Evolutionary conservation across 768 basidiomycete genomes (phyloP), one percentile per base, ranked within the genome.

Genomic region (Hemileccinum impolitum): DNA sequence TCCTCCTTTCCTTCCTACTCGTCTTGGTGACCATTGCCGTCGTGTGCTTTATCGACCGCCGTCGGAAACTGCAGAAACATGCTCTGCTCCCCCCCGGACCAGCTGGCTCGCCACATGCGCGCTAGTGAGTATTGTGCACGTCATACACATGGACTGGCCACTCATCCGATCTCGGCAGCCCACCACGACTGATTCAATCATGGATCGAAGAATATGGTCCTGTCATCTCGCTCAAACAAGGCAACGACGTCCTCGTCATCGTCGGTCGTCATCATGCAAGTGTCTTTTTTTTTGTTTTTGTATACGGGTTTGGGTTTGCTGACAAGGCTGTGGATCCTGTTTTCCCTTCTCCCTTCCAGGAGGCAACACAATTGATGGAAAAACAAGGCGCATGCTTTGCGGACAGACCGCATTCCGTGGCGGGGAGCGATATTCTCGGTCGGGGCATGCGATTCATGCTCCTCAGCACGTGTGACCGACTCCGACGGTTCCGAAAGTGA

Each of bases 361-460:
- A 61, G 39, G 80, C 81, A 0, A 70, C 78, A 1, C 78, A 82
- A 11, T 74, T 83, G 43, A 72, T 84, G 77, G 81, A 83, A 62
- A 76, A 78, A 52, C 78, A 82, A 50, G 81, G 81, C 0, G 77
- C 75, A 0, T 55, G 57, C 4, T 67, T 77, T 15, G 73, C 72
- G 0, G 81, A 84, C 55, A 61, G 82, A 34, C 82, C 82, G 1
- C 59, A 64, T 8, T 74, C 70, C 11, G 75, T 83, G 11, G 72
- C 80, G 1, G 81, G 76, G 1, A 77, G 80, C 3, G 80, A 82
- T 21, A 79, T 78, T 0, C 69, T 83, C 0, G 76, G 76, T 0
- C 78, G 79, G 2, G 82, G 80, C 0, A 82, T 82, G 80, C 63
- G 80, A 15, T 71, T 77, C 31, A 57, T 82, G 48, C 64, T 81